Base-by-base conservation (phyloP, 2,329 filamentous ascomycete genomes). In the Gremmenia infestans region DNA sequence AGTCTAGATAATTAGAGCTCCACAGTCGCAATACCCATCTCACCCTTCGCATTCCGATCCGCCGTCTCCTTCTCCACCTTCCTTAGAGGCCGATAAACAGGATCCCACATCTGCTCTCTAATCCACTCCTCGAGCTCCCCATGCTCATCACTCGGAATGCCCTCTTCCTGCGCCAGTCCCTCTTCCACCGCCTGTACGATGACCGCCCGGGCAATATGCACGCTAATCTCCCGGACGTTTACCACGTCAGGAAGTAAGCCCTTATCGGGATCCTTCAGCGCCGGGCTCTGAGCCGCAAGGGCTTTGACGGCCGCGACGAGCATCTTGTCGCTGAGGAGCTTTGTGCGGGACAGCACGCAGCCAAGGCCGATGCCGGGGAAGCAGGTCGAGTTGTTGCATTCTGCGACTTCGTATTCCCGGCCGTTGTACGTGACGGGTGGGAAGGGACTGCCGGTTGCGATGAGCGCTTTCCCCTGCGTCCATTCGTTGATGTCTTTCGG, bases 361-460 rank as follows among this genome's bases (percentile, higher is more conserved):
- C 90, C 91, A 1, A 96, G 83, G 0, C 90, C 91, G 56, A 96
- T 93, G 0, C 90, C 90, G 0, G 91, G 91, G 71, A 95, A 96
- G 15, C 87, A 87, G 36, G 89, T 88, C 0, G 85, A 88, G 73
- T 96, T 96, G 74, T 96, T 96, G 74, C 91, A 96, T 71, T 96
- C 91, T 23, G 89, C 89, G 67, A 80, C 68, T 28, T 78, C 72
- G 56, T 80, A 74, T 7, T 80, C 76, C 0, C 66, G 52, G 0
- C 77, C 79, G 9, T 74, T 69, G 77, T 80, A 83, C 50, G 81
- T 80, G 14, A 94, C 89, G 0, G 91, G 86, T 1, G 81, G 78
- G 68, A 95, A 96, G 0, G 91, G 91, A 8, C 86, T 90, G 4
- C 91, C 91, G 0, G 91, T 96, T 0, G 91, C 89, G 4, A 94